Base-by-base conservation (phyloP, 1,284 basidiomycete species). In the Omphalotus olearius region DNA sequence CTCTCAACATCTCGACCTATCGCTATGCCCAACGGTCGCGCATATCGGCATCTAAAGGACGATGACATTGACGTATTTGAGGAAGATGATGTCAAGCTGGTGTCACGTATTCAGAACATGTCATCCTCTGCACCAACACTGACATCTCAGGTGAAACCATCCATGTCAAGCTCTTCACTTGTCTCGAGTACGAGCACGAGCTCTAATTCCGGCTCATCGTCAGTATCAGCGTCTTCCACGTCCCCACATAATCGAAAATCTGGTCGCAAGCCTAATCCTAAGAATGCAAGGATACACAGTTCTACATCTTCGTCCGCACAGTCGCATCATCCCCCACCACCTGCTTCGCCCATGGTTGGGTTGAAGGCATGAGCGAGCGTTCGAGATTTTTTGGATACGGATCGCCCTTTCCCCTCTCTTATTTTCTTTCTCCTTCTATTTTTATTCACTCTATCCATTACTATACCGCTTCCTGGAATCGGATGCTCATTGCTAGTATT, bases 331-430 rank as follows among this genome's bases (percentile, higher is more conserved):
- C 47, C 47, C 5, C 39, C 38, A 26, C 25, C 18, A 17, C 38
- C 25, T 28, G 28, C 47, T 33, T 49, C 47, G 18, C 39, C 38
- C 41, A 49, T 49, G 47, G 47, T 49, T 42, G 47, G 47, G 9
- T 35, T 49, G 47, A 49, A 49, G 41, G 47, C 47, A 35, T 49
- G 30, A 33, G 30, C 9, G 30, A 33, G 2, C 30, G n/a, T n/a
- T n/a, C n/a, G n/a, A n/a, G n/a, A n/a, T n/a, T n/a, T n/a, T 5
- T 23, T 3, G 23, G 23, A 5, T 23, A 23, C 23, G 23, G 23
- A 23, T 23, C 23, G 3, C 23, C 23, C 23, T 23, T 23, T 5
- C 23, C 5, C 23, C 23, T 23, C 23, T 23, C 23, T 23, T 23
- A 5, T 23, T 23, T 5, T 23, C 23, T 23, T 23, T 3, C 23